Evolutionary conservation across 2,329 filamentous ascomycete species (phyloP), one percentile per base, ranked within the genome.

Genomic region (Alternaria novae-zelandiae): DNA sequence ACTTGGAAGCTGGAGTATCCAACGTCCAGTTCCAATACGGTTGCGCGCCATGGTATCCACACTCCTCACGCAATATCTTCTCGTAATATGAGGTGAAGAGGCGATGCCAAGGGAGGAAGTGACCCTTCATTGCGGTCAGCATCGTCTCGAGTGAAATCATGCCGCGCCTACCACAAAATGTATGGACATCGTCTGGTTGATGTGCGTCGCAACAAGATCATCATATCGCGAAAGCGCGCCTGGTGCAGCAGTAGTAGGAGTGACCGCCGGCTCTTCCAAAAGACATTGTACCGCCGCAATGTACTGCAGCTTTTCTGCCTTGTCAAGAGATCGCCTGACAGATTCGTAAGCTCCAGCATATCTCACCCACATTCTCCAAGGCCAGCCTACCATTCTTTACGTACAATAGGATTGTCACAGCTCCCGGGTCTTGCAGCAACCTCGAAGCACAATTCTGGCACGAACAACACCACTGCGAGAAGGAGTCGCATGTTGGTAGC

Each of bases 201-300:
- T 72, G 57, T 72, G 68, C 12, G 66, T 69, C 11, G 62, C 66
- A 10, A 41, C 32, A 5, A 41, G 32, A 41, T 41, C 32, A 10
- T 41, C 32, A 41, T 41, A 41, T n/a, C 32, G 32, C 15, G 32
- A 41, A 41, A 41, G 32, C 15, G 15, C 32, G 10, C 32, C 32
- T 41, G 32, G 15, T 3, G 32, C 15, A 41, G 32, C 32, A n/a
- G 32, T 1, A 10, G 15, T 41, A 5, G 32, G 32, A n/a, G 32
- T 41, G 8, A 41, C 15, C 0, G 32, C 32, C 1, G 32, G 32
- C 32, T 41, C n/a, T n/a, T 5, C 32, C 8, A 41, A n/a, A n/a
- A 41, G 32, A n/a, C 32, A 41, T 41, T 41, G 32, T 41, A 41
- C 15, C 32, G 15, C 32, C n/a, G 32, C 8, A 10, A 41, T 41